phyloP scores from a whole-genome alignment of 164 flowering plant species.

The Malania oleifera region DNA sequence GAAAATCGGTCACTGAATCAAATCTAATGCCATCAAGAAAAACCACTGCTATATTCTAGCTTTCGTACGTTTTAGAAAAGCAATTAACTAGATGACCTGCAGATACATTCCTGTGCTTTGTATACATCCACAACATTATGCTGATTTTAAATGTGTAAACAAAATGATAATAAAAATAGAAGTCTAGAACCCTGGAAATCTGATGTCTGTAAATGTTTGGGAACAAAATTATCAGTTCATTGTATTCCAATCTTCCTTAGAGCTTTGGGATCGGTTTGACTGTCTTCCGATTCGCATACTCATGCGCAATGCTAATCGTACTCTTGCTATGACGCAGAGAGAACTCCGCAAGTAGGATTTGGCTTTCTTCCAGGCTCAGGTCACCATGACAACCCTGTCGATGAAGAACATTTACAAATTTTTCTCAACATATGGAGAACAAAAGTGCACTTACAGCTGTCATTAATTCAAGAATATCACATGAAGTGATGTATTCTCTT shows the following conservation, averaged over 20 bases:
- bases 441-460: neutral
- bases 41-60: too few species aligned
- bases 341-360: slow-evolving; percentile 79
- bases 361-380: slow-evolving; percentile 57
- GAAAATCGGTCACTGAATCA: too few species aligned
- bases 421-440: neutral
- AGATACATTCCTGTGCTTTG: too few species aligned
- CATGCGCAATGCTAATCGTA: slow-evolving; percentile 60
- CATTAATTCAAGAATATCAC: too few species aligned
- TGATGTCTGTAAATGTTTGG: neutral
- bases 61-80: too few species aligned
- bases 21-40: too few species aligned
- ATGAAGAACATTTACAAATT: neutral
- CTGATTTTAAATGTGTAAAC: too few species aligned
- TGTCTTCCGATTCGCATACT: slow-evolving; percentile 61
- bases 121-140: too few species aligned
- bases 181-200: neutral
- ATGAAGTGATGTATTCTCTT: too few species aligned
- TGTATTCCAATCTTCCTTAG: slow-evolving; percentile 14
- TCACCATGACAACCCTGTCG: slow-evolving; percentile 81
- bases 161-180: too few species aligned
- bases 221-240: neutral
- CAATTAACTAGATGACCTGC: too few species aligned
- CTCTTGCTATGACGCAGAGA: slow-evolving; percentile 71
- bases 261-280: slow-evolving; percentile 30